Evolutionary conservation across 2,329 filamentous ascomycete genomes (phyloP), one percentile per base, ranked within the genome.

Genomic region (Neobulgaria alba): DNA sequence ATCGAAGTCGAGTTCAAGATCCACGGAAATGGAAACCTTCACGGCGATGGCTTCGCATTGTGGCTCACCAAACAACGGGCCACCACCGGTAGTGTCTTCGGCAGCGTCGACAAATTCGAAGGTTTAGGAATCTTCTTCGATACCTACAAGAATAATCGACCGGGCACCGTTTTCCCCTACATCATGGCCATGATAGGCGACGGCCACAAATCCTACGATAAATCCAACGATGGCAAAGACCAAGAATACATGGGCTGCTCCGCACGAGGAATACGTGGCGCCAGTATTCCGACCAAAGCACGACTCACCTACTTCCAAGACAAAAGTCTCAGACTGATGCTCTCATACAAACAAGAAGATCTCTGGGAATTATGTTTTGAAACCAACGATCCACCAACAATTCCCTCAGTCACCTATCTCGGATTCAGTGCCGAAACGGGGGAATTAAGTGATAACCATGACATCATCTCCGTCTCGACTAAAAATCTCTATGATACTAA

Each of bases 81-180:
- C 21, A 75, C 81, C 54, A 66, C 71, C 44, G 92, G 92, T 12
- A 74, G 79, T 9, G 90, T 98, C 29, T 98, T 98, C 63, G 92
- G 92, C 37, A 82, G 81, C 52, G 71, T 74, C 20, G 90, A 98
- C 66, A 77, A 77, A 50, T 98, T 96, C 55, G 90, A 98, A 63
- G 92, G 92, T 3, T 74, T 98, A 34, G 92, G 88, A 40, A 75
- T 98, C 63, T 96, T 62, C 69, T 77, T 98, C 67, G 92, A 98
- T 62, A 98, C 92, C 33, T 98, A 98, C 74, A 98, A 98, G 79
- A 98, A 98, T 71, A 95, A 95, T 69, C 80, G 92, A 10, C 90
- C 92, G 0, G 92, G 92, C 32, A 83, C 87, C 31, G 85, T 95
- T 34, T 98, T 98, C 66, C 92, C 92, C 37, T 95, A 95, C 60